phyloP scores from a whole-genome alignment of 345 rosid species.

The Moricandia arvensis region DNA sequence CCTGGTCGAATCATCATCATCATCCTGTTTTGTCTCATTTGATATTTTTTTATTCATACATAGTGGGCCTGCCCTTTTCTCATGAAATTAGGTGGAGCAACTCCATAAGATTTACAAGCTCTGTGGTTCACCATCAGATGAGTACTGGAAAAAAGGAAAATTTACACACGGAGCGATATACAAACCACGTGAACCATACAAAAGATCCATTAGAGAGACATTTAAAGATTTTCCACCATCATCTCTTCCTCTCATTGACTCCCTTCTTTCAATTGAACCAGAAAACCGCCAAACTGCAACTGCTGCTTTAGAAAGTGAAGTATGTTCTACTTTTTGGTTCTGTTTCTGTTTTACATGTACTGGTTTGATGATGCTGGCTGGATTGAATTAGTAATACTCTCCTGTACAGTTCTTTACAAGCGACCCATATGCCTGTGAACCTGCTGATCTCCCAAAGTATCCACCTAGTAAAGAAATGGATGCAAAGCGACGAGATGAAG shows the following conservation, averaged over 20 bases:
- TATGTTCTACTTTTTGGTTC: slow-evolving; percentile 40
- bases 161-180: slow-evolving; percentile 91
- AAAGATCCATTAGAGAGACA: slow-evolving; percentile 73
- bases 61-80: background rate
- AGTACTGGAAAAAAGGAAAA: slow-evolving; percentile 95
- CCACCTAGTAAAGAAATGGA: slow-evolving; percentile 97
- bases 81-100: slow-evolving; percentile 71
- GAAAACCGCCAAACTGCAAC: slow-evolving; percentile 85
- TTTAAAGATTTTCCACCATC: slow-evolving; percentile 85
- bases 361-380: background rate
- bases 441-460: slow-evolving; percentile 87
- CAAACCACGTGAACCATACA: slow-evolving; percentile 92
- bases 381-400: slow-evolving; percentile 5
- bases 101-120: slow-evolving; percentile 94
- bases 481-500: slow-evolving; percentile 90
- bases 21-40: background rate
- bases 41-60: background rate
- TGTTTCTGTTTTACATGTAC: slow-evolving; percentile 10
- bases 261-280: slow-evolving; percentile 95
- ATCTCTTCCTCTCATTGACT: slow-evolving; percentile 74
- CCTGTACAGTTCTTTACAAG: slow-evolving; percentile 69
- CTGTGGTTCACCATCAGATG: slow-evolving; percentile 98
- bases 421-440: slow-evolving; percentile 87
- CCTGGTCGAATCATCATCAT: background rate
- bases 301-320: slow-evolving; percentile 75